Conservation (phyloP, 1,284 basidiomycete species). For the Ceratobasidium sp. region DNA sequence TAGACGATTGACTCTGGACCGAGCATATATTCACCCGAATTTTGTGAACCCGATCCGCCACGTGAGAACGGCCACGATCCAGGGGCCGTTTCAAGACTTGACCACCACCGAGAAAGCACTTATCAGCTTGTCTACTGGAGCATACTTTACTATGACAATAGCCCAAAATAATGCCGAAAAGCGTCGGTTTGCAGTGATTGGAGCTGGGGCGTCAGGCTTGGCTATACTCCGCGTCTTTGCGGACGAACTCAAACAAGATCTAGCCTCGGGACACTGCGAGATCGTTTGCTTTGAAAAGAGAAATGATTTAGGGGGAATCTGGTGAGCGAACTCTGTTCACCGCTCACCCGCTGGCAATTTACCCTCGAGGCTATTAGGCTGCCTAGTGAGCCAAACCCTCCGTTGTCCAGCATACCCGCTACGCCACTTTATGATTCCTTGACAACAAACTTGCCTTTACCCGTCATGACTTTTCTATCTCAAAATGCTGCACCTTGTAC, state of each 20-base stretch:
- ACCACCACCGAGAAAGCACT: not conserved
- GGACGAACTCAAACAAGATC: constrained; percentile 30
- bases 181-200: constrained; percentile 29
- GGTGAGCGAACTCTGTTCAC: constrained; percentile 14
- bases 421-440: constrained; percentile 77
- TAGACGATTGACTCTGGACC: constrained; percentile 6
- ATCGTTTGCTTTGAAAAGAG: constrained; percentile 29
- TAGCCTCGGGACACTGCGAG: constrained; percentile 24
- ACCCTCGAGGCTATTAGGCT: constrained; percentile 14
- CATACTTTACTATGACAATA: not conserved
- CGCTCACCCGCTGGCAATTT: not conserved
- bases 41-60: constrained; percentile 8
- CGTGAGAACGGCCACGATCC: not conserved
- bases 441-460: constrained; percentile 76
- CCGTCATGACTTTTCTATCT: constrained; percentile 69
- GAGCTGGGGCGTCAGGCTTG: constrained; percentile 30
- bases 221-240: constrained; percentile 15
- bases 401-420: not conserved
- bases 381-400: constrained; percentile 4
- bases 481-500: constrained; percentile 72
- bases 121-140: not conserved
- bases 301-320: constrained; percentile 30
- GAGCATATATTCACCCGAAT: constrained; percentile 8
- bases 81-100: not conserved
- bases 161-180: not conserved